Conservation (phyloP, 2,329 filamentous ascomycete genomes). For the Venturia aucupariae region DNA sequence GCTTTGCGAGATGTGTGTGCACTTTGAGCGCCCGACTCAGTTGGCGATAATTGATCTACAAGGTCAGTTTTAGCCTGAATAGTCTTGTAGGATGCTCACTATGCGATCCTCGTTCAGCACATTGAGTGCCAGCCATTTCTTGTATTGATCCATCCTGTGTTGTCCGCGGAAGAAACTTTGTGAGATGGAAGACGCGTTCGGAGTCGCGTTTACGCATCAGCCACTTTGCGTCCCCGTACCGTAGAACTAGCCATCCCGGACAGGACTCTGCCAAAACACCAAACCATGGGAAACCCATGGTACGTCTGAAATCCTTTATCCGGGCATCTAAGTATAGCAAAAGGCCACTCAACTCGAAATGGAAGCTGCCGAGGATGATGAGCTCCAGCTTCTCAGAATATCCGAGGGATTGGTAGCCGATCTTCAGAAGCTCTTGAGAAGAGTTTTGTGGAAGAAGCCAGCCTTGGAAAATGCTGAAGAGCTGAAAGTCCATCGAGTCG, state of each 20-base stretch:
- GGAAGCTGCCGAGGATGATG: slow-evolving; percentile 35
- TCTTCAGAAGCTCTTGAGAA: slow-evolving; percentile 16
- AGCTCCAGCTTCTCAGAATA: slow-evolving; percentile 36
- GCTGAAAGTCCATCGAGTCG: slow-evolving; percentile 25
- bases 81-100: slow-evolving; percentile 35
- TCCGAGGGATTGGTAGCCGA: slow-evolving; percentile 26
- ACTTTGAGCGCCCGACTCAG: slow-evolving; percentile 75
- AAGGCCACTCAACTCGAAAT: slow-evolving; percentile 19
- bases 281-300: neutral
- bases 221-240: neutral
- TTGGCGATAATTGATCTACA: slow-evolving; percentile 77
- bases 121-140: slow-evolving; percentile 63
- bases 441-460: slow-evolving; percentile 11
- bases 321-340: neutral
- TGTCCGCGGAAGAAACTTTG: neutral
- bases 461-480: neutral
- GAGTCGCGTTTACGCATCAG: slow-evolving; percentile 6
- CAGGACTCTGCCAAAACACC: neutral
- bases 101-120: slow-evolving; percentile 67
- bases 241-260: neutral
- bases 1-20: slow-evolving; percentile 80
- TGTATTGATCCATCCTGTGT: slow-evolving; percentile 46
- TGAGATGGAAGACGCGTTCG: neutral
- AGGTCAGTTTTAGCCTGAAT: slow-evolving; percentile 4
- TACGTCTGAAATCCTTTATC: too few relatives aligned